Evolutionary conservation across 2,329 filamentous ascomycete genomes (phyloP), one percentile per base, ranked within the genome.

Genomic region (Xylariales sp.): DNA sequence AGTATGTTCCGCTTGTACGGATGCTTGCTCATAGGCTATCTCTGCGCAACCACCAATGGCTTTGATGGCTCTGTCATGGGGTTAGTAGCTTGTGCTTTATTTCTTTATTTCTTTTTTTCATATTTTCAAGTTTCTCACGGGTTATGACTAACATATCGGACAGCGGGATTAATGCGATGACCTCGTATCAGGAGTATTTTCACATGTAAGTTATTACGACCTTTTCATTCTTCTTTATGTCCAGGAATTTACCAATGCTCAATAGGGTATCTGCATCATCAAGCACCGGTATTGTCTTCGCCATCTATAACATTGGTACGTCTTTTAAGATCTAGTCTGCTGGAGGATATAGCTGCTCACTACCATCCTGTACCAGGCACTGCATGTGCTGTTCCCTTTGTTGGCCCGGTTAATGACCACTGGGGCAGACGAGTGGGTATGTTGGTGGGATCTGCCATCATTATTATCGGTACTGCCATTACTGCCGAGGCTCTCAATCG

Each of bases 391-490:
- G 67, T 69, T 30, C 66, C 67, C 6, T 70, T 76, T 48, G 67
- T 66, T 39, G 65, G 65, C 19, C 56, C 74, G 15, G 53, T 67
- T 8, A 62, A 66, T 25, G 74, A 74, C 54, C 55, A 62, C 11
- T 71, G 62, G 55, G 75, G 74, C 36, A 64, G 74, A 37, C 62
- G 70, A 23, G 49, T 65, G 47, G 70, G 71, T 34, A 76, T 77
- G 58, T 73, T 74, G 42, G 61, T 72, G 29, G 74, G 74, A 12
- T 69, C 65, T 36, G 40, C 66, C 4, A 61, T 73, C 45, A 69
- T 78, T 38, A 53, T 74, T 20, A 33, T 71, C 29, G 70, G 70
- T 6, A 67, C 68, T 4, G 62, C 69, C 38, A 47, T 76, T 16
- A 66, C 73, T 49, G 63, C 63, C 12, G 62, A 70, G 13, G 62